Conservation (phyloP, 148 eudicot species). For the Chenopodium formosanum region DNA sequence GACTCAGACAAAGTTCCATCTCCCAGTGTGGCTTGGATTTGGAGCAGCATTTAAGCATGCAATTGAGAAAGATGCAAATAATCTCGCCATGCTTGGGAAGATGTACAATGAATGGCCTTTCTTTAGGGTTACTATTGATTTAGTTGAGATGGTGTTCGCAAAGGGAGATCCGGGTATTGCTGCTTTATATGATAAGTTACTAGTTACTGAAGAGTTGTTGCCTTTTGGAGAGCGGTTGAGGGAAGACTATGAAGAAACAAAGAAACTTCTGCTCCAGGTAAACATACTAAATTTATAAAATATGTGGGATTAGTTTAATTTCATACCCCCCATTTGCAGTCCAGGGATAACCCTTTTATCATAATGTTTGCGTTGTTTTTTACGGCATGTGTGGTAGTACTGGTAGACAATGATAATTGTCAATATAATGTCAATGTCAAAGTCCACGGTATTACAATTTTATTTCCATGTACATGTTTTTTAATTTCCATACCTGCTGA, state of each 20-base stretch:
- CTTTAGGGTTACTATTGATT: conserved; percentile 95
- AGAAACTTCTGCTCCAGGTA: conserved; percentile 76
- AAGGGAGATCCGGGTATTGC: conserved; percentile 98
- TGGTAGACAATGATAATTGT: background rate
- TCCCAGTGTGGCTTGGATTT: conserved; percentile 96
- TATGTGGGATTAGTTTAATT: background rate
- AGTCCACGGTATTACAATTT: background rate
- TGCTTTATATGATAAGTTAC: conserved; percentile 78
- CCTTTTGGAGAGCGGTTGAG: conserved; percentile 75
- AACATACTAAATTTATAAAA: background rate
- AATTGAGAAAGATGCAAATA: conserved; percentile 60
- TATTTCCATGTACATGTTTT: background rate
- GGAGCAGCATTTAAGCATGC: conserved; percentile 80
- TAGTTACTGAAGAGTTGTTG: conserved; percentile 85
- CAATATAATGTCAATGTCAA: background rate
- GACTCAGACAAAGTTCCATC: conserved; percentile 98
- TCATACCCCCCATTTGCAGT: background rate
- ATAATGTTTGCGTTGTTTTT: background rate
- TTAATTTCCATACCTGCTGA: background rate
- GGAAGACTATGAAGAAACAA: conserved; percentile 71
- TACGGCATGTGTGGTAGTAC: background rate
- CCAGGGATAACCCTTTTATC: background rate
- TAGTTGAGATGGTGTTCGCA: conserved; percentile 97
- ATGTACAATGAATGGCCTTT: conserved; percentile 99
- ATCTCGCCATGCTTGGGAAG: conserved; percentile 69